A percentile compares a stretch with the other conserved stretches of the same genome.
phyloP scores from a whole-genome alignment of 139 green algal genomes.

The Chlamydomonas sphaeroides region DNA sequence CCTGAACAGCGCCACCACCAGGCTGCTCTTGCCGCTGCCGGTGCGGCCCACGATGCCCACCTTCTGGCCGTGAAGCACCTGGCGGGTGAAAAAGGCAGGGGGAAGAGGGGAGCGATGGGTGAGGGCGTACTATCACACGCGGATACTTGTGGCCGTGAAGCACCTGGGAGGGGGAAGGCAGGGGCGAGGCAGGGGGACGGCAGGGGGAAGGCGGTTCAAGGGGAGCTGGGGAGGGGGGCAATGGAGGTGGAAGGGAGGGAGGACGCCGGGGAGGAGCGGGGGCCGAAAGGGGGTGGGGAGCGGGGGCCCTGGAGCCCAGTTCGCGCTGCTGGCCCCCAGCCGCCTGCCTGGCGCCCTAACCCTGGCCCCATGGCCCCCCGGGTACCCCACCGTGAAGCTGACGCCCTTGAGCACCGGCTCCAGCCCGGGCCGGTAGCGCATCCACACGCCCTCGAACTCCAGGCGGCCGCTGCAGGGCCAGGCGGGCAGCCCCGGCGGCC shows the following conservation, averaged over 20 bases:
- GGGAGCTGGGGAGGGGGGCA: neutral
- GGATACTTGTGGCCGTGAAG: slow-evolving; percentile 23
- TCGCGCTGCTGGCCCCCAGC: too few relatives aligned
- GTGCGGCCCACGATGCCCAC: slow-evolving; percentile 75
- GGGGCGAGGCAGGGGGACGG: too few relatives aligned
- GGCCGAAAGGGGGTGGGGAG: too few relatives aligned
- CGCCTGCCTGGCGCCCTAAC: too few relatives aligned
- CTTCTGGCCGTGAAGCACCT: slow-evolving; percentile 28
- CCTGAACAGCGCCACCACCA: slow-evolving; percentile 81
- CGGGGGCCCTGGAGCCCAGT: too few relatives aligned
- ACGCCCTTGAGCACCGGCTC: slow-evolving; percentile 71
- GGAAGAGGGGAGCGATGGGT: neutral
- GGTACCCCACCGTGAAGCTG: slow-evolving; percentile 56
- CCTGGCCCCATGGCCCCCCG: too few relatives aligned
- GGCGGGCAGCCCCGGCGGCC: neutral
- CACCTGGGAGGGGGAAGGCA: too few relatives aligned
- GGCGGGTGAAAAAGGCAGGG: neutral
- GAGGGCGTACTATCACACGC: too few relatives aligned
- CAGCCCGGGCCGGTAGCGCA: slow-evolving; percentile 74
- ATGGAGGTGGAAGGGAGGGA: neutral
- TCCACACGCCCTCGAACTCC: slow-evolving; percentile 58
- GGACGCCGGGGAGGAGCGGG: too few relatives aligned
- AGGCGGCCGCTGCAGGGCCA: slow-evolving; percentile 71
- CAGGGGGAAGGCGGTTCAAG: neutral
- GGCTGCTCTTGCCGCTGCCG: slow-evolving; percentile 78